These are phyloP conservation scores for Prototheca stagnorum DNA, from an alignment of 163 green algal species.

Conservation along the genomic window DNA sequence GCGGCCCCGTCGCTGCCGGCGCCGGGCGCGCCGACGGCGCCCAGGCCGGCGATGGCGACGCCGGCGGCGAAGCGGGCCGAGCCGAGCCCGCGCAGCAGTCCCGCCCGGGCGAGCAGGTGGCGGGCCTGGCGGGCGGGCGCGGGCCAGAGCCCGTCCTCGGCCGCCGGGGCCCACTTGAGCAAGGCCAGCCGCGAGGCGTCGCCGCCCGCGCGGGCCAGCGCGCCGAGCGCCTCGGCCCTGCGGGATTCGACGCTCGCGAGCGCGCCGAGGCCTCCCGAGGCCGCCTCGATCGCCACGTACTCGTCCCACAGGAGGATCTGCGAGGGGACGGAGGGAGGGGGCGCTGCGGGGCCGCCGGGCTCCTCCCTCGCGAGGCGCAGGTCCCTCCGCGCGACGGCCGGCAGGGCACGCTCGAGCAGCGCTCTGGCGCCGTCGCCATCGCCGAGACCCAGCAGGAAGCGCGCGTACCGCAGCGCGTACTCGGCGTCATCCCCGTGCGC, in stretches of 20 bases:
- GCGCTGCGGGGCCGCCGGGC: not conserved
- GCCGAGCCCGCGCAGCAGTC: no score
- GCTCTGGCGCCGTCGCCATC: constrained; percentile 65
- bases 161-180: constrained; percentile 1
- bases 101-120: no score
- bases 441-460: constrained; percentile 33
- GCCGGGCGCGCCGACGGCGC: no score
- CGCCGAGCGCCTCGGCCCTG: constrained; percentile 13
- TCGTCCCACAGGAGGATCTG: constrained; percentile 63
- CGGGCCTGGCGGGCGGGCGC: not conserved
- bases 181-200: not conserved
- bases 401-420: constrained; percentile 68
- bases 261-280: constrained; percentile 11
- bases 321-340: no score
- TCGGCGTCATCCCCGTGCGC: constrained; percentile 33
- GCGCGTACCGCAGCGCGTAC: constrained; percentile 49
- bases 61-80: no score
- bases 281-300: constrained; percentile 41
- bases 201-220: no score
- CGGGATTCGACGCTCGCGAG: constrained; percentile 13
- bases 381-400: constrained; percentile 27
- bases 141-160: not conserved
- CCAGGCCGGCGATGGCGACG: not conserved
- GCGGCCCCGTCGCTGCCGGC: not conserved
- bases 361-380: no score